These are phyloP conservation scores for Metschnikowia orientalis DNA, from an alignment of 805 yeast species.

Conservation along the genomic window DNA sequence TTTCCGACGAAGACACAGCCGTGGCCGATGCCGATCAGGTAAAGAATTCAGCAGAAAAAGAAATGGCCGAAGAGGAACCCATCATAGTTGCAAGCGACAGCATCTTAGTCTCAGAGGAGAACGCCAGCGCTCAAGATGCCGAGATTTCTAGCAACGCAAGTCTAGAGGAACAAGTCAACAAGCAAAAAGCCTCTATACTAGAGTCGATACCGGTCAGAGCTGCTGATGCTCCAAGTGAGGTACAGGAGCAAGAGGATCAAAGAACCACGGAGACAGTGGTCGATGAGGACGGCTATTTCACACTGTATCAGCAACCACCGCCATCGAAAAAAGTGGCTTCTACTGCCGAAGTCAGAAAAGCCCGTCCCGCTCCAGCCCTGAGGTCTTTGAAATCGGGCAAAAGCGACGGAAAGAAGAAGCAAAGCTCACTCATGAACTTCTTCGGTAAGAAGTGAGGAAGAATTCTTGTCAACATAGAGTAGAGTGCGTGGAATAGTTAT, in stretches of 20 bases:
- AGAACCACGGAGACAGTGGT: slow-evolving; percentile 12
- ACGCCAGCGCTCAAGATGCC: too few species aligned
- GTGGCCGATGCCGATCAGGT: background rate
- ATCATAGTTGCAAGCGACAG: slow-evolving; percentile 10
- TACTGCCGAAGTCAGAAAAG: slow-evolving; percentile 2
- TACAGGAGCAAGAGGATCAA: background rate
- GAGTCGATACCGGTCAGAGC: slow-evolving; percentile 4
- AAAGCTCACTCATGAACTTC: slow-evolving; percentile 45
- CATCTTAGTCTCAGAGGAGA: too few species aligned
- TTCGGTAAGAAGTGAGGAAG: slow-evolving; percentile 46
- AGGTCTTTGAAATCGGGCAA: slow-evolving; percentile 4
- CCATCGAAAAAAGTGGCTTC: slow-evolving; percentile 2
- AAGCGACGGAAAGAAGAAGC: slow-evolving; percentile 29
- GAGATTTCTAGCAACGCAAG: too few species aligned
- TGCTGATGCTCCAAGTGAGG: background rate
- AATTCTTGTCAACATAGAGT: too few species aligned
- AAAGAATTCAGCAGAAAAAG: slow-evolving; percentile 1
- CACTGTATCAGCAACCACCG: slow-evolving; percentile 26
- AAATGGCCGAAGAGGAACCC: slow-evolving; percentile 13
- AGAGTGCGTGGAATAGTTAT: too few species aligned
- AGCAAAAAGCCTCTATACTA: slow-evolving; percentile 5
- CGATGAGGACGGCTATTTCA: slow-evolving; percentile 52
- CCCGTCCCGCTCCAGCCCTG: background rate
- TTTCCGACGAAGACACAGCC: slow-evolving; percentile 14
- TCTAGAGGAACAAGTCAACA: too few species aligned